Conservation (phyloP, 352 stramenopile genomes). For the Globisporangium splendens region DNA sequence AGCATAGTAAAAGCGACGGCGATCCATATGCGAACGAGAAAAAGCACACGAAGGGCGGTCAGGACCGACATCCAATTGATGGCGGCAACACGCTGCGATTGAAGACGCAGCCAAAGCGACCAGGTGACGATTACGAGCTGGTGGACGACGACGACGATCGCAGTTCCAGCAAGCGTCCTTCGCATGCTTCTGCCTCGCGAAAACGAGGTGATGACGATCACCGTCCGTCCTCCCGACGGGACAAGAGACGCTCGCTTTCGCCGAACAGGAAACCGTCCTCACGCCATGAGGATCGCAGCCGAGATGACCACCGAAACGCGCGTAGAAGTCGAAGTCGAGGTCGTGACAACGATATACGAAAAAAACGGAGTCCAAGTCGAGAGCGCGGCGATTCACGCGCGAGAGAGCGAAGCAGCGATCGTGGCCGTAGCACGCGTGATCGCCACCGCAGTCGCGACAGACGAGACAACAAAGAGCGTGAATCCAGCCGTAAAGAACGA, state of each 20-base stretch:
- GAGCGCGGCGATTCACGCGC: no score
- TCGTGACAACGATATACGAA: background rate
- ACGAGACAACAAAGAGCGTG: slow-evolving; percentile 2
- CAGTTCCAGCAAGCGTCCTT: no score
- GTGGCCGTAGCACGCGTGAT: background rate
- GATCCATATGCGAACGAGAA: slow-evolving; percentile 39
- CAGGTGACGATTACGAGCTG: slow-evolving; percentile 12
- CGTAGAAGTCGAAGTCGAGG: slow-evolving; percentile 15
- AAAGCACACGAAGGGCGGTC: slow-evolving; percentile 14
- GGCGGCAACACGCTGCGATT: slow-evolving; percentile 28
- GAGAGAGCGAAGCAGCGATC: slow-evolving; percentile 5
- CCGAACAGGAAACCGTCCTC: background rate
- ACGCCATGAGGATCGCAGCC: slow-evolving; percentile 5
- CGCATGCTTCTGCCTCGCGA: background rate
- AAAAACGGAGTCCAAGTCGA: slow-evolving; percentile 8
- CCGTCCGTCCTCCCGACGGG: background rate
- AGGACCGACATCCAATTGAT: slow-evolving; percentile 25
- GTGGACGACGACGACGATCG: slow-evolving; percentile 9
- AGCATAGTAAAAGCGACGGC: slow-evolving; percentile 47
- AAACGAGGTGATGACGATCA: slow-evolving; percentile 3
- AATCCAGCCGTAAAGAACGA: slow-evolving; percentile 1
- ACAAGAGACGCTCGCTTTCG: slow-evolving; percentile 10
- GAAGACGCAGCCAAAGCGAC: slow-evolving; percentile 27
- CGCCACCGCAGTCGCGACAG: slow-evolving; percentile 20
- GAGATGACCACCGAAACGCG: slow-evolving; percentile 2